Percentiles rank a stretch among this genome's conserved stretches.
Evolutionary conservation across 805 yeast genomes (phyloP).

Genomic region (Yarrowia sp.): DNA sequence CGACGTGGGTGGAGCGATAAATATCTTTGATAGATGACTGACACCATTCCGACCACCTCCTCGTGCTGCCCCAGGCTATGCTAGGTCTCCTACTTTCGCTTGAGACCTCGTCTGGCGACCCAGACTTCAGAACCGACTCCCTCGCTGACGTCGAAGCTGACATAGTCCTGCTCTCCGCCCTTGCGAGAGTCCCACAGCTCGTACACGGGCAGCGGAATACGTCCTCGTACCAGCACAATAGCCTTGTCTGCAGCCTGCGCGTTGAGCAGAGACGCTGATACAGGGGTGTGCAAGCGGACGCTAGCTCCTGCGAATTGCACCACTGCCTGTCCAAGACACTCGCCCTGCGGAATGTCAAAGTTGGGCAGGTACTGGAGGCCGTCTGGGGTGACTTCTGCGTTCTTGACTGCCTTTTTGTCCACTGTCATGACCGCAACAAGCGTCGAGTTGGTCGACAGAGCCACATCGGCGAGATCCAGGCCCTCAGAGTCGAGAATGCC

Average conservation of each 20-base stretch:
- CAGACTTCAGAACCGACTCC: not conserved
- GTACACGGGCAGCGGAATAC: constrained; percentile 8
- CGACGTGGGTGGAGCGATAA: too few relatives aligned
- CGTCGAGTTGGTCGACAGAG: not conserved
- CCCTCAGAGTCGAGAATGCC: constrained; percentile 25
- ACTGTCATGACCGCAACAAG: not conserved
- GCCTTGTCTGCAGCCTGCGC: constrained; percentile 2
- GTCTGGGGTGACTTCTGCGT: not conserved
- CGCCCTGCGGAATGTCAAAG: constrained; percentile 4
- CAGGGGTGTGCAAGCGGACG: not conserved
- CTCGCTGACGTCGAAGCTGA: not conserved
- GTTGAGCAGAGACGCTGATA: not conserved
- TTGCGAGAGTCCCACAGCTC: constrained; percentile 14
- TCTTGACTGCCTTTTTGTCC: not conserved
- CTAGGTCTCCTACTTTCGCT: not conserved
- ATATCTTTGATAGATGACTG: too few relatives aligned
- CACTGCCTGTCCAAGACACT: constrained; percentile 20
- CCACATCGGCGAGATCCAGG: not conserved
- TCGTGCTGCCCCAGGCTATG: too few relatives aligned
- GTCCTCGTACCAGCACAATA: constrained; percentile 12
- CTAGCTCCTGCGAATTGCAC: not conserved
- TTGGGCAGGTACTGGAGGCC: constrained; percentile 20
- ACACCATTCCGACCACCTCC: too few relatives aligned
- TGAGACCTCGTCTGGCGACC: not conserved
- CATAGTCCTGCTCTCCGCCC: not conserved